Conservation (phyloP, 2,329 filamentous ascomycete genomes). For the Amylocarpus encephaloides region DNA sequence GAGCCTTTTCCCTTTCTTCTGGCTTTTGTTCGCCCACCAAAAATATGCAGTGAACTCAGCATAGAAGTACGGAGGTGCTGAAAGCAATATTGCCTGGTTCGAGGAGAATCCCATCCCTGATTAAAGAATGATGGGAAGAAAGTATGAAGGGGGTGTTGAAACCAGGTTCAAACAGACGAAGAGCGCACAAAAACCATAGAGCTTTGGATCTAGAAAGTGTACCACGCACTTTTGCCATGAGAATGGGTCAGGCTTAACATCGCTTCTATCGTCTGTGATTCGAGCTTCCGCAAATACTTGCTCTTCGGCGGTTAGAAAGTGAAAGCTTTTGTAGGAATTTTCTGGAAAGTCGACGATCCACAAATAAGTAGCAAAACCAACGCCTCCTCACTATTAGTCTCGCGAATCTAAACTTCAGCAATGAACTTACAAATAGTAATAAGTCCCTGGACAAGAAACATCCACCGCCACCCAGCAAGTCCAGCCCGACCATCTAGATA, state of each 20-base stretch:
- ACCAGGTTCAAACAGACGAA: constrained; percentile 66
- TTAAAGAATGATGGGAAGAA: constrained; percentile 68
- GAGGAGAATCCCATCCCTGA: constrained; percentile 49
- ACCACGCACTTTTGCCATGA: constrained; percentile 49
- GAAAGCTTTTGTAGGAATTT: constrained; percentile 46
- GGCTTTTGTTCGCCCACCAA: constrained; percentile 43
- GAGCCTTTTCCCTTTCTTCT: constrained; percentile 39
- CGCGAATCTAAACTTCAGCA: constrained; percentile 1
- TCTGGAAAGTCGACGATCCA: constrained; percentile 61
- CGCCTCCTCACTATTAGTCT: constrained; percentile 17
- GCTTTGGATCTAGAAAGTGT: constrained; percentile 47
- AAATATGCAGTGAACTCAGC: constrained; percentile 49
- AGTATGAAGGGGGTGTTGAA: constrained; percentile 71
- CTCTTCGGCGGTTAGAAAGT: constrained; percentile 44
- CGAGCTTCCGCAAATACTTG: constrained; percentile 43
- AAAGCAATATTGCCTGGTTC: constrained; percentile 46
- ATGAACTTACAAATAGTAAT: constrained; percentile 41
- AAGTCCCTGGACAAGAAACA: constrained; percentile 46
- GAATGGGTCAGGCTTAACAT: constrained; percentile 47
- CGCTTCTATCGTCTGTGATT: constrained; percentile 53
- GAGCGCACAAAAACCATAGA: constrained; percentile 57
- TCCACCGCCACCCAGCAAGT: constrained; percentile 60
- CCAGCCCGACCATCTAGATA: constrained; percentile 48
- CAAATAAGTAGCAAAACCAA: constrained; percentile 49
- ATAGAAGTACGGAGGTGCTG: constrained; percentile 47